phyloP scores from a whole-genome alignment of 23 red algal genomes.

The Gracilaria domingensis region DNA sequence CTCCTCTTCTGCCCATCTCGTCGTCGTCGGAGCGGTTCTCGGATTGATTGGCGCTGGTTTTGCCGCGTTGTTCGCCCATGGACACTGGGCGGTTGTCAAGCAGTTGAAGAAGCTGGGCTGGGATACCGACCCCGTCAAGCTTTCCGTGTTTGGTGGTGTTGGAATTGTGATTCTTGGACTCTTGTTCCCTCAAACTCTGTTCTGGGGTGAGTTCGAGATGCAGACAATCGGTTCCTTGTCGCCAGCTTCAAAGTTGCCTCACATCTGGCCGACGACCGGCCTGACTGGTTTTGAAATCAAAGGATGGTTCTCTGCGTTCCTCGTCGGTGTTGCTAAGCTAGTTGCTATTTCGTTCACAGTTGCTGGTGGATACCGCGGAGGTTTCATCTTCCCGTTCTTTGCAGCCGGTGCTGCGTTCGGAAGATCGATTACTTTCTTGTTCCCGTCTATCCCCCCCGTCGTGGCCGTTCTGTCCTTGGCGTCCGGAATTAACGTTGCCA shows the following conservation, averaged over 20 bases:
- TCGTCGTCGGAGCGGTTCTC: slow-evolving; percentile 64
- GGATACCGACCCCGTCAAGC: slow-evolving; percentile 46
- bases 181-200: slow-evolving; percentile 78
- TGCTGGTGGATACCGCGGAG: slow-evolving; percentile 78
- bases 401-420: slow-evolving; percentile 86
- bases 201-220: slow-evolving; percentile 93
- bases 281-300: slow-evolving; percentile 72
- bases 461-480: slow-evolving; percentile 73
- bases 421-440: slow-evolving; percentile 68
- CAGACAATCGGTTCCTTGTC: slow-evolving; percentile 76
- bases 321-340: slow-evolving; percentile 77
- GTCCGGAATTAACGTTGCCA: slow-evolving; percentile 86
- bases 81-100: slow-evolving; percentile 61
- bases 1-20: slow-evolving; percentile 53
- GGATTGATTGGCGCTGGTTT: slow-evolving; percentile 80
- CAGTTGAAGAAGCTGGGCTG: slow-evolving; percentile 27
- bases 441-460: slow-evolving; percentile 72
- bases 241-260: slow-evolving; percentile 46
- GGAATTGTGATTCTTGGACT: slow-evolving; percentile 68
- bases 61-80: slow-evolving; percentile 64
- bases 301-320: slow-evolving; percentile 33
- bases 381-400: slow-evolving; percentile 93
- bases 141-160: slow-evolving; percentile 73
- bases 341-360: slow-evolving; percentile 89
- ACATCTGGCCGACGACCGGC: slow-evolving; percentile 74